phyloP scores from a whole-genome alignment of 2,329 filamentous ascomycete genomes.

The Didymella exigua region DNA sequence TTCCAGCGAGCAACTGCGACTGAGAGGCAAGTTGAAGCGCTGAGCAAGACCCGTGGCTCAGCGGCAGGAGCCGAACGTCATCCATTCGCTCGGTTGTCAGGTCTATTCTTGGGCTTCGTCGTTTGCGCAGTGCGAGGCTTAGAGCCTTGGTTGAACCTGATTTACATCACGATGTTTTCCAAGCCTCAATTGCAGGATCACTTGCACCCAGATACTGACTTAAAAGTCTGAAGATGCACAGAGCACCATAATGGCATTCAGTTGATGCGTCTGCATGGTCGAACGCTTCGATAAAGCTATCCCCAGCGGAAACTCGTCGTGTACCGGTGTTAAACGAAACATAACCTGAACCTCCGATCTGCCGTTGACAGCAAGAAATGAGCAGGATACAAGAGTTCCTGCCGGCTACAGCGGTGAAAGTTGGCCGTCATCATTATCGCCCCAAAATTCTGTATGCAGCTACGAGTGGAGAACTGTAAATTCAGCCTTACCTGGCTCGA shows the following conservation, averaged over 20 bases:
- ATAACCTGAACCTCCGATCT: background rate
- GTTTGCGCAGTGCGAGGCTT: conserved; percentile 3
- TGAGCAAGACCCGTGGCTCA: conserved; percentile 2
- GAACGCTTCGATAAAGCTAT: background rate
- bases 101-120: conserved; percentile 8
- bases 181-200: background rate
- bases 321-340: background rate
- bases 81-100: background rate
- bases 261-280: background rate
- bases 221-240: background rate
- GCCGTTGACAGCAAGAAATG: background rate
- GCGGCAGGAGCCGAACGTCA: conserved; percentile 8
- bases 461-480: conserved; percentile 8
- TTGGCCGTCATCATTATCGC: background rate
- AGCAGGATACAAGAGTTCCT: background rate
- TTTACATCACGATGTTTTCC: background rate
- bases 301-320: background rate
- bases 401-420: conserved; percentile 2
- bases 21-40: background rate
- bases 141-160: conserved; percentile 1
- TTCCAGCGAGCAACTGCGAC: background rate
- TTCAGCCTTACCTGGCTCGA: conserved; percentile 17
- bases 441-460: background rate
- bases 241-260: background rate
- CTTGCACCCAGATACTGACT: background rate